Evolutionary conservation across 768 basidiomycete species (phyloP).

Genomic region (Cystobasidium onofrii): DNA sequence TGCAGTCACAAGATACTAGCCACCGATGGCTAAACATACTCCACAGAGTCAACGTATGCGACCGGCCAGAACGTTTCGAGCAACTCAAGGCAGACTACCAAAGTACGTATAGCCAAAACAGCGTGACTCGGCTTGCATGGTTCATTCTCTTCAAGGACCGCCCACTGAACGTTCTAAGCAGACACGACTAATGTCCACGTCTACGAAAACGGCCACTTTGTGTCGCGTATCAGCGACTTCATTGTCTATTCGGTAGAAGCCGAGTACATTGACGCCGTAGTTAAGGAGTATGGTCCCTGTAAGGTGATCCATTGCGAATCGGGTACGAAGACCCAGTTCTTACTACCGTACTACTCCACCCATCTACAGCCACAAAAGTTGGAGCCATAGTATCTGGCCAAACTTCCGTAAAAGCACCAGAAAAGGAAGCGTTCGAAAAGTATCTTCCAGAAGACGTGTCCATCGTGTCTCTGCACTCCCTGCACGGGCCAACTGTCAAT

Average conservation of each 20-base stretch:
- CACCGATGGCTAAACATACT: not conserved
- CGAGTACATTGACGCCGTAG: slow-evolving; percentile 72
- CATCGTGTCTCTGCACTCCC: slow-evolving; percentile 85
- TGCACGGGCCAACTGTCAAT: slow-evolving; percentile 86
- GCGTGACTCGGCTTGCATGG: not conserved
- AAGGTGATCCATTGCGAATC: slow-evolving; percentile 43
- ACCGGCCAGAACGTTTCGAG: slow-evolving; percentile 66
- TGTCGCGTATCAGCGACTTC: slow-evolving; percentile 81
- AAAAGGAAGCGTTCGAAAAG: slow-evolving; percentile 77
- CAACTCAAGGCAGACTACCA: slow-evolving; percentile 56
- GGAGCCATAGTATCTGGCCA: slow-evolving; percentile 89
- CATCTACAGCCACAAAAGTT: slow-evolving; percentile 68
- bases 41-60: slow-evolving; percentile 78
- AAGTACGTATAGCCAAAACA: slow-evolving; percentile 48
- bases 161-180: not conserved
- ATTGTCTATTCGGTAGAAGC: slow-evolving; percentile 95
- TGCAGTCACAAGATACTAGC: not conserved
- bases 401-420: slow-evolving; percentile 93
- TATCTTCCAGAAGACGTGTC: slow-evolving; percentile 75
- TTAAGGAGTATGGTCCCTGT: slow-evolving; percentile 87
- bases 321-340: not conserved
- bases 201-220: slow-evolving; percentile 70
- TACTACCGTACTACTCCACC: not conserved
- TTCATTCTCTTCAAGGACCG: too few relatives aligned
- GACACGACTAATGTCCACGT: slow-evolving; percentile 53